Evolutionary conservation across 2,329 filamentous ascomycete genomes (phyloP), one percentile per base, ranked within the genome.

Genomic region (Colletotrichum coccodes): DNA sequence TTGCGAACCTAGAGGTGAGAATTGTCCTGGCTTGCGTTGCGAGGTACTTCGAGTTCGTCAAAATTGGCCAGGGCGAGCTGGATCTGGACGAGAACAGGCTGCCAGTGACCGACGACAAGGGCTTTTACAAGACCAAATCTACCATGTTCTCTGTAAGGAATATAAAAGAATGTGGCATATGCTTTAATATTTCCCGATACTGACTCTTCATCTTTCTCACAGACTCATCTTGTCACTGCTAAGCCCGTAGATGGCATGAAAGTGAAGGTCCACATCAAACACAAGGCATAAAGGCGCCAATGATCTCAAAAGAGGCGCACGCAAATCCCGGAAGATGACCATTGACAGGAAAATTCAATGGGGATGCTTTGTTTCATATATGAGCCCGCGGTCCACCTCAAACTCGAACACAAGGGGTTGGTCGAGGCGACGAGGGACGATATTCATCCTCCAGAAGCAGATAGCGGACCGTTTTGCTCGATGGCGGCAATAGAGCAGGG

Each of bases 201-300:
- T 57, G 30, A 63, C 32, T 28, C 3, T 7, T 32, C 23, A 11
- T 16, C 4, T n/a, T 14, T 28, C 21, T 16, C 14, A 21, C 7
- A 62, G 64, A 66, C 64, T 32, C 58, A 66, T 32, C 28, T 66
- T n/a, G 64, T 66, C 14, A 66, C 64, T 14, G 60, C 58, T 14
- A 66, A 66, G 47, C 64, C 64, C 14, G 64, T 66, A 11, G 64
- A 66, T 7, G 64, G 64, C n/a, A 66, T 66, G 64, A 60, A 62
- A 12, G 38, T 66, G 26, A 66, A 36, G 40, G 64, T 66, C 16
- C 58, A 62, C 9, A 42, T 66, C 23, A 66, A 62, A 32, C 44
- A 46, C 18, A 44, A 61, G 40, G 32, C 46, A 28, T 52, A 34
- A 52, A 28, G 6, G 7, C 7, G 12, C 12, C 23, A 11, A n/a